Evolutionary conservation across 225 moss, liverwort and hornwort genomes (phyloP).

Genomic region (Thuidium tamariscinum): DNA sequence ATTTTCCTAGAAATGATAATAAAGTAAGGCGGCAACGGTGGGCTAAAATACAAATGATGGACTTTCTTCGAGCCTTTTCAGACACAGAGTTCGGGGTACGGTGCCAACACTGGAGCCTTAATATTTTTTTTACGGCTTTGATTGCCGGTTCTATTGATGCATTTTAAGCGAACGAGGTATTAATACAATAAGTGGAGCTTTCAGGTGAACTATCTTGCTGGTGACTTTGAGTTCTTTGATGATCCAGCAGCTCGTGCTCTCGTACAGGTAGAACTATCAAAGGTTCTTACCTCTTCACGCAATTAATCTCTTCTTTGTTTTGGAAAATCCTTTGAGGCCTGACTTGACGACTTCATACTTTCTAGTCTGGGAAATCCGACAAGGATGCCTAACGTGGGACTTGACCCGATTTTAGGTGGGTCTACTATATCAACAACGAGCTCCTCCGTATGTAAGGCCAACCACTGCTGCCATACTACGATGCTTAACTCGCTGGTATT

Average conservation of each 20-base stretch:
- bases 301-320: not conserved
- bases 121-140: not conserved
- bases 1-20: constrained; percentile 30
- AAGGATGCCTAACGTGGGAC: not conserved
- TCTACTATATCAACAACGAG: constrained; percentile 79
- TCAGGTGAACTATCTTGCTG: constrained; percentile 76
- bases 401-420: constrained; percentile 54
- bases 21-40: constrained; percentile 31
- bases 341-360: not conserved
- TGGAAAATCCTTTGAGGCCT: not conserved
- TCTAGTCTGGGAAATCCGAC: not conserved
- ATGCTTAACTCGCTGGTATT: constrained; percentile 81
- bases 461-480: constrained; percentile 53
- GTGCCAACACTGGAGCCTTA: not conserved
- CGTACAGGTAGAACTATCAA: constrained; percentile 33
- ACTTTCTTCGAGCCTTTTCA: constrained; percentile 63
- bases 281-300: not conserved
- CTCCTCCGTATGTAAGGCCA: constrained; percentile 65
- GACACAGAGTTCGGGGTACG: constrained; percentile 69
- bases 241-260: constrained; percentile 77
- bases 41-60: constrained; percentile 79
- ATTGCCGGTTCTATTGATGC: not conserved
- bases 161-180: not conserved
- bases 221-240: constrained; percentile 66
- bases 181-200: not conserved